phyloP scores from a whole-genome alignment of 257 asterid genomes.

The Capsicum rhomboideum region DNA sequence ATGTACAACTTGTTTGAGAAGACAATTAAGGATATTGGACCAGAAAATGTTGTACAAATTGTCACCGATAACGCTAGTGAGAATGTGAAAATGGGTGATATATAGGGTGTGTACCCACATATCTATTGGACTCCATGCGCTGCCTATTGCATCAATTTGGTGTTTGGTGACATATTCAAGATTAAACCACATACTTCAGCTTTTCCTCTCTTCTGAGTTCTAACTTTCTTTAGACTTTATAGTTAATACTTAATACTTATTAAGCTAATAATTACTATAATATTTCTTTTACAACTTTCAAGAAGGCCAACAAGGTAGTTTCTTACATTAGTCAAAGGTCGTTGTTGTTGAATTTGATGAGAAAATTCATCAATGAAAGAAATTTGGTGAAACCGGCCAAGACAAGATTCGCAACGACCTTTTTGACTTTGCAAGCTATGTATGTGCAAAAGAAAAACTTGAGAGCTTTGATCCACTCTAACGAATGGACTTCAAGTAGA shows the following conservation, averaged over 20 bases:
- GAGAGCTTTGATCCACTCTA: background rate
- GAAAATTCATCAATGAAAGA: no score
- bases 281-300: no score
- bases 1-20: background rate
- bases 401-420: background rate
- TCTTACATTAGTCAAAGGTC: no score
- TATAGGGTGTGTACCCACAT: background rate
- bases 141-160: background rate
- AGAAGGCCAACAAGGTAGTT: no score
- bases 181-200: background rate
- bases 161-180: background rate
- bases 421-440: background rate
- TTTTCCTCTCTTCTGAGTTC: background rate
- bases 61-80: background rate
- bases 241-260: background rate
- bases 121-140: background rate
- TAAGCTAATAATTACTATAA: no score
- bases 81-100: background rate
- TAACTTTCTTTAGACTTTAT: background rate
- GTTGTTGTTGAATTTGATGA: no score
- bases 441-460: background rate
- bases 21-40: background rate
- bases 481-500: background rate
- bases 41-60: background rate
- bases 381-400: no score